Evolutionary conservation across 1,284 basidiomycete genomes (phyloP), one percentile per base, ranked within the genome.

Genomic region (Tilletia horrida): DNA sequence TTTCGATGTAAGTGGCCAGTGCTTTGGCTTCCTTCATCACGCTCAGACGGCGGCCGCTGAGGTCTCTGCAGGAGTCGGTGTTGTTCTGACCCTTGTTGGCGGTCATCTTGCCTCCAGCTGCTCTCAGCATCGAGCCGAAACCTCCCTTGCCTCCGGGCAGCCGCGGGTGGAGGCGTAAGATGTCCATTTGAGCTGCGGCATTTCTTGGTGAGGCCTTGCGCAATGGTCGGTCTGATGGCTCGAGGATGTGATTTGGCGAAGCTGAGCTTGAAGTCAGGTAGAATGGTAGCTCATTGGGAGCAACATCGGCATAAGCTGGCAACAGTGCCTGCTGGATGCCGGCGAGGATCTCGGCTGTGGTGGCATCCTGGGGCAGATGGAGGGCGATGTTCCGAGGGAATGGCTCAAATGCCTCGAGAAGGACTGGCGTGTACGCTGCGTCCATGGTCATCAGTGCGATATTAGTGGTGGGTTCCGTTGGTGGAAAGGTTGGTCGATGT

Each of bases 21-120:
- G 93, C 96, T 82, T 97, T 91, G 1, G 95, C 95, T 78, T 97
- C 93, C 83, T 97, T 97, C 78, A 97, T 88, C 0, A 94, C 96
- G 74, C 91, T 93, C 29, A 98, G 84, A 66, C 93, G 85, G 64
- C 95, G 85, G 0, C 95, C 95, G 71, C 88, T 93, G 62, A 98
- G 85, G 80, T 98, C 96, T 55, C 95, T 85, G 82, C 95, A 98
- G 8, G 91, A 91, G 82, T 97, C 94, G 75, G 93, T 93, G 84
- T 97, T 97, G 44, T 68, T 63, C 79, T 86, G 91, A 63, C 47
- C 63, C 71, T 71, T 69, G 77, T 69, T 65, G 89, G 67, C 73
- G 52, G 91, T 93, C 96, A 99, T 99, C 50, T 94, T 88, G 9
- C 95, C 95, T 73, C 95, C 95, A 23, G 94, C 93, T 0, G 96